Evolutionary conservation across 176 grass and related monocot species (phyloP).

Genomic region (Zea mays): Zm-B73-REFERENCE-NAM-5.0 NC_050103.1:158699001-158699500

Average conservation of each 20-base stretch:
- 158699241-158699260: background rate
- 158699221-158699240: conserved; percentile 37
- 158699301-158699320: conserved; percentile 45
- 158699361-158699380: background rate
- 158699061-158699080: conserved; percentile 66
- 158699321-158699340: conserved; percentile 39
- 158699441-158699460: background rate
- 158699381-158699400: conserved; percentile 14
- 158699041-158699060: conserved; percentile 54
- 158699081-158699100: conserved; percentile 66
- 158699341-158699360: conserved; percentile 35
- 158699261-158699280: conserved; percentile 22
- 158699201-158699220: conserved; percentile 59
- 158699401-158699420: conserved; percentile 51
- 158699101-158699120: conserved; percentile 48
- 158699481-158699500: background rate
- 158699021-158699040: conserved; percentile 73
- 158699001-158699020: conserved; percentile 86
- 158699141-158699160: conserved; percentile 74
- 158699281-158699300: background rate
- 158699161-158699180: conserved; percentile 34
- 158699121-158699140: conserved; percentile 57
- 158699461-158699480: background rate
- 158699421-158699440: conserved; percentile 5
- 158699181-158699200: conserved; percentile 21